A percentile compares a stretch with the other conserved stretches of the same genome.
phyloP scores from a whole-genome alignment of 805 yeast genomes.

The Groenewaldozyma tartarivorans region DNA sequence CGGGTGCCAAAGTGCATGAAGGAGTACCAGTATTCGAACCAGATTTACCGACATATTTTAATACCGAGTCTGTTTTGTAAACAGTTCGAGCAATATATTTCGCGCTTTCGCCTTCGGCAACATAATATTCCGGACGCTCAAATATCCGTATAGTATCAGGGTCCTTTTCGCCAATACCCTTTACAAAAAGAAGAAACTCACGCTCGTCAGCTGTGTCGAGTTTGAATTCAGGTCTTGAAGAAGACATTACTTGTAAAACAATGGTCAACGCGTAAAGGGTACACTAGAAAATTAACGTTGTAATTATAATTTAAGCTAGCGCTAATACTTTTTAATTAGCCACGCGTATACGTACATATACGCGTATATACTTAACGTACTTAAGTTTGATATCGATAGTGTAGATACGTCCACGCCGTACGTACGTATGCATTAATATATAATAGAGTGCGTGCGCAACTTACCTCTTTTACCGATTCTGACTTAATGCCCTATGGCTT shows the following conservation, averaged over 20 bases:
- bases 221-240: conserved; percentile 45
- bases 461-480: too few species aligned
- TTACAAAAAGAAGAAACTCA: conserved; percentile 23
- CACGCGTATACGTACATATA: too few species aligned
- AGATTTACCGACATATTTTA: conserved; percentile 38
- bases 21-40: conserved; percentile 29
- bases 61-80: conserved; percentile 73
- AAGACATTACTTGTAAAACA: conserved; percentile 10
- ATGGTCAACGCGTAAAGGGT: background rate
- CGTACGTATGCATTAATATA: too few species aligned
- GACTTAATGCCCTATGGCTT: too few species aligned
- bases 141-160: conserved; percentile 47
- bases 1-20: conserved; percentile 69
- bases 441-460: too few species aligned
- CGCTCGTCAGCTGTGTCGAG: conserved; percentile 45
- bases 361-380: too few species aligned
- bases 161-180: conserved; percentile 16
- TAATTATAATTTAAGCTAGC: too few species aligned
- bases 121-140: conserved; percentile 75
- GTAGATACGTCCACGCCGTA: too few species aligned
- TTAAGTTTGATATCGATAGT: too few species aligned
- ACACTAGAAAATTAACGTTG: background rate
- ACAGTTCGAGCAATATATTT: conserved; percentile 70
- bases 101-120: conserved; percentile 70
- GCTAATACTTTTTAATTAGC: too few species aligned